Evolutionary conservation across 192 early-diverging fungal genomes (phyloP).

Genomic region (Powellomyces hirtus): DNA sequence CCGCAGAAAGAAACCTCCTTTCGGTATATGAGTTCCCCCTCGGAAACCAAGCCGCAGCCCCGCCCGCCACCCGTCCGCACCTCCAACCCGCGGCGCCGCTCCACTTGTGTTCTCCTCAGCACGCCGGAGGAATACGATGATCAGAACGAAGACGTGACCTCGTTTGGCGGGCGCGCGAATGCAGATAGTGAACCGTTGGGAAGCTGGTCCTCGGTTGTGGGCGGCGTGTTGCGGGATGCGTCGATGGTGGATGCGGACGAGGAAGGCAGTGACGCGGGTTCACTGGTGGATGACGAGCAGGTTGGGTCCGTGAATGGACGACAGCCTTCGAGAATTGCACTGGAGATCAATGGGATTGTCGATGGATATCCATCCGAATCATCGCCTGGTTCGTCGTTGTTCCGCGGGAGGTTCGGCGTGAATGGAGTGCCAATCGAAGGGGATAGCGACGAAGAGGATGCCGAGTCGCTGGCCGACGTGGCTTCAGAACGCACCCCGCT

Average conservation of each 20-base stretch:
- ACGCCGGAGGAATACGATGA: constrained; percentile 19
- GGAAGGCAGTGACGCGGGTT: background rate
- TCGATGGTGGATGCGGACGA: background rate
- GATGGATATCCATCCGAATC: background rate
- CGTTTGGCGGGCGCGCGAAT: constrained; percentile 19
- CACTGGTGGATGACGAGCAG: background rate
- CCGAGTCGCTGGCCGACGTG: background rate
- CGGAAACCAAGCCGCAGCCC: too few relatives aligned
- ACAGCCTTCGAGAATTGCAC: background rate
- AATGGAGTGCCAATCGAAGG: background rate
- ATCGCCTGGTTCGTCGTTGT: background rate
- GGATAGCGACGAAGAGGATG: background rate
- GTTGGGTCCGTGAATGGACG: background rate
- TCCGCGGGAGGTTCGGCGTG: background rate
- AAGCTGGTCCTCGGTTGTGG: constrained; percentile 22
- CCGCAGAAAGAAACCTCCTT: too few relatives aligned
- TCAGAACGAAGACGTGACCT: background rate
- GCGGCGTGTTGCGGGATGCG: constrained; percentile 1
- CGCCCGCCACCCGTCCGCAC: background rate
- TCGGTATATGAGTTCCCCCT: too few relatives aligned
- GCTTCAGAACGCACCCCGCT: background rate
- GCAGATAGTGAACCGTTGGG: background rate
- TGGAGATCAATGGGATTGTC: background rate
- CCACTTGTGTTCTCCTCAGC: constrained; percentile 7
- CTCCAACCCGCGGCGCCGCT: constrained; percentile 13